A percentile compares a stretch with the other conserved stretches of the same genome.
Conservation (phyloP, 768 basidiomycete genomes). For the Candolleomyces aberdarensis region DNA sequence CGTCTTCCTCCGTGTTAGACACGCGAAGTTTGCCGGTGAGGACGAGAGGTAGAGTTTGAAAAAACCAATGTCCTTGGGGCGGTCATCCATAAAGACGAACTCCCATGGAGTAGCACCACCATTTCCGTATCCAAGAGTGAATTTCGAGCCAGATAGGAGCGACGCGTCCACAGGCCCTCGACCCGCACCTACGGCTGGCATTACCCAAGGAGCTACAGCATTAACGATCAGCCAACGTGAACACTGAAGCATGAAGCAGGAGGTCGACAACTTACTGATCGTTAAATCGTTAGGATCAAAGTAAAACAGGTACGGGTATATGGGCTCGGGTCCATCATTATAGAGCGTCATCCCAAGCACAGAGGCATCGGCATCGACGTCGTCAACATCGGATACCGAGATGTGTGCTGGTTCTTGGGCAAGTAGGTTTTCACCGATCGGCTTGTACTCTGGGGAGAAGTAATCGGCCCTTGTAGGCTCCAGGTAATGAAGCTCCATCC, state of each 20-base stretch:
- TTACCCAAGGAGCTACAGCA: background rate
- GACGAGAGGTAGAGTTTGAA: slow-evolving; percentile 43
- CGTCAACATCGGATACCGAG: slow-evolving; percentile 14
- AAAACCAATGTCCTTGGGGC: slow-evolving; percentile 37
- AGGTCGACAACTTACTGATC: slow-evolving; percentile 23
- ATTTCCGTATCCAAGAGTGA: slow-evolving; percentile 39
- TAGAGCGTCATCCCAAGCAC: slow-evolving; percentile 20
- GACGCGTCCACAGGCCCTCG: slow-evolving; percentile 21
- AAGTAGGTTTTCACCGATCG: slow-evolving; percentile 26
- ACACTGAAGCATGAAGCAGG: too few species aligned
- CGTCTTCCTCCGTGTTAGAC: slow-evolving; percentile 26
- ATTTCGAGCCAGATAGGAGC: slow-evolving; percentile 20
- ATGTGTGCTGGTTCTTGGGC: slow-evolving; percentile 24
- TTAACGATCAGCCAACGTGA: too few species aligned
- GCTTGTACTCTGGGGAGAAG: slow-evolving; percentile 9
- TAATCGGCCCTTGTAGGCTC: slow-evolving; percentile 13
- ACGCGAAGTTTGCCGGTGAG: slow-evolving; percentile 28
- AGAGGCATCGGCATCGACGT: slow-evolving; percentile 11
- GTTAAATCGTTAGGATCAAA: slow-evolving; percentile 38
- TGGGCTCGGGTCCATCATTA: slow-evolving; percentile 22
- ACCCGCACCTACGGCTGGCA: slow-evolving; percentile 25
- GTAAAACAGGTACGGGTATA: slow-evolving; percentile 40
- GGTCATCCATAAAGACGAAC: slow-evolving; percentile 26
- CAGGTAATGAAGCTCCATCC: slow-evolving; percentile 30
- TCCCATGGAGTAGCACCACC: slow-evolving; percentile 28